Evolutionary conservation across 352 stramenopile genomes (phyloP), one percentile per base, ranked within the genome.

Genomic region (Pythium aristosporum): DNA sequence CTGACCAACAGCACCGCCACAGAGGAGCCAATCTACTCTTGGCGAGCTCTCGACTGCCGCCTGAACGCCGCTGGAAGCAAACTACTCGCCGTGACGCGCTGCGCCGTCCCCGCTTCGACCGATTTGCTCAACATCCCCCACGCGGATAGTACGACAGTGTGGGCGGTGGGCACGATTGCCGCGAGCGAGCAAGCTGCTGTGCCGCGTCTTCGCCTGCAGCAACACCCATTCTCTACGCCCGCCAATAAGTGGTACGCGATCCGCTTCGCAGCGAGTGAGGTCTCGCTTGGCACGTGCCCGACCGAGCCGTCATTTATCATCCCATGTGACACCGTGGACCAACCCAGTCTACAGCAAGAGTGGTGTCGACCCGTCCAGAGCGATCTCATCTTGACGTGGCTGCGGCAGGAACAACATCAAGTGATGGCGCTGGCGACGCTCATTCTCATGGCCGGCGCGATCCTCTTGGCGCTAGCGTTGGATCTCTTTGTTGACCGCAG

Each of bases 401-500:
- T 76, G 10, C 49, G 43, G 1, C 60, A 74, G 23, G 65, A 79
- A 20, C 56, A 76, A 36, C 48, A 51, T 28, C 65, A 76, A 55
- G 65, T 68, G 34, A 44, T 73, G 53, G 63, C 47, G 23, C 60
- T 79, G 16, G 47, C 68, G 21, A 73, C 63, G 30, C 55, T 76
- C 9, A 64, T 79, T 32, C 44, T 73, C n/a, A 39, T 79, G 34
- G 66, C 68, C 1, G 47, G 63, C 9, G 62, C 68, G 8, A 68
- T 75, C 23, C 53, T 79, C 12, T 28, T 76, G 7, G 61, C 59
- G 10, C 62, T 79, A 6, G 62, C 66, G 3, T 32, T 76, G 9
- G 69, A 79, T 47, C 53, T 79, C 0, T 76, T 76, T 47, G 65
- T 63, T 3, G 62, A 74, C 37, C 66, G 66, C 30, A 74, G 74